Evolutionary conservation across 495 filamentous ascomycete species (phyloP).

Genomic region (Hypoxylon trugodes): DNA sequence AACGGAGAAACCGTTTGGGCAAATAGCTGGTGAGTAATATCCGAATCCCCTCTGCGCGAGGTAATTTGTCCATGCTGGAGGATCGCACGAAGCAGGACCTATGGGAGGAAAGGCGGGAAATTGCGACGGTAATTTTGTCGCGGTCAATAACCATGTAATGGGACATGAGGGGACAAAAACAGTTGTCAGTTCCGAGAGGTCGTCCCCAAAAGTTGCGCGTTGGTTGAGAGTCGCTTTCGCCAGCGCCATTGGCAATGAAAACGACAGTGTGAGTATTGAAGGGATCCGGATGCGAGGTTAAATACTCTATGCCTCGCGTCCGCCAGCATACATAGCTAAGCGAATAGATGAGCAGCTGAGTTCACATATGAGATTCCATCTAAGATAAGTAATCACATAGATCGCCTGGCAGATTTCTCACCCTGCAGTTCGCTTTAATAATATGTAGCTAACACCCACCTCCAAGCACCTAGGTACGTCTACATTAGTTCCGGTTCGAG

Average conservation of each 20-base stretch:
- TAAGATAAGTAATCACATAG: background rate
- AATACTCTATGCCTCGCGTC: background rate
- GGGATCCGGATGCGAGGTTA: background rate
- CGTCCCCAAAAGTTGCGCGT: constrained; percentile 10
- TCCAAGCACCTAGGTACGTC: background rate
- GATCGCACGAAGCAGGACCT: constrained; percentile 48
- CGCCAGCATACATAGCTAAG: background rate
- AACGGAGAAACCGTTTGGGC: constrained; percentile 49
- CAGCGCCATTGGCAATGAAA: constrained; percentile 10
- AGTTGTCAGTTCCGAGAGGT: constrained; percentile 49
- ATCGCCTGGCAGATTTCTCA: background rate
- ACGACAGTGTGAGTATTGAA: background rate
- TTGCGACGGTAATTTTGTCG: constrained; percentile 50
- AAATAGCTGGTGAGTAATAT: constrained; percentile 55
- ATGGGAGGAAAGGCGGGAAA: constrained; percentile 48
- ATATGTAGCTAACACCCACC: constrained; percentile 17
- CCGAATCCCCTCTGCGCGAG: constrained; percentile 47
- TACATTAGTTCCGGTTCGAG: background rate
- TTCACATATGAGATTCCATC: background rate
- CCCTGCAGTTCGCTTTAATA: constrained; percentile 25
- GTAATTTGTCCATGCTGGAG: constrained; percentile 46
- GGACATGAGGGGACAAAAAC: constrained; percentile 52
- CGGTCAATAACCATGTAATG: constrained; percentile 50
- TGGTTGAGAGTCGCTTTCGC: background rate
- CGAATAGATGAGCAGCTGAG: background rate